Conservation (phyloP, 179 eudicot genomes). For the Nepenthes alata region DNA sequence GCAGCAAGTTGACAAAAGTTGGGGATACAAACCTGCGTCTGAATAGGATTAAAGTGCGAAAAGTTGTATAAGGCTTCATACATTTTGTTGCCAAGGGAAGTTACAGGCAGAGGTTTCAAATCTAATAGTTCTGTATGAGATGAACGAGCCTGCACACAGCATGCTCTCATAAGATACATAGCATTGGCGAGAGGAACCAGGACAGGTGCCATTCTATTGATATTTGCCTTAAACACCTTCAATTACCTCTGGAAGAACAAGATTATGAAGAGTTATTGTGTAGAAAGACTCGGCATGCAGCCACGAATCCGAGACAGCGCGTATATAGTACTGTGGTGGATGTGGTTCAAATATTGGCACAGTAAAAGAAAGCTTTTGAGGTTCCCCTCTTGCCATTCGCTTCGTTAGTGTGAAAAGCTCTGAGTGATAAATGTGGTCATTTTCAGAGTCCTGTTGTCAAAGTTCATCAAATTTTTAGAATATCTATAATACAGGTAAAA, state of each 20-base stretch:
- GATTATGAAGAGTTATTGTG: constrained; percentile 77
- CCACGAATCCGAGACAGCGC: constrained; percentile 98
- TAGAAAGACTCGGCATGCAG: constrained; percentile 86
- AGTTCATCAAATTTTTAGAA: too few species aligned
- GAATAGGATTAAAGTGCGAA: constrained; percentile 98
- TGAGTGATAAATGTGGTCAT: constrained; percentile 95
- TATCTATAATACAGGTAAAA: background rate
- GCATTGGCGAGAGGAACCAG: background rate
- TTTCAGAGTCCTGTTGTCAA: constrained; percentile 68
- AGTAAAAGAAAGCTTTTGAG: constrained; percentile 87
- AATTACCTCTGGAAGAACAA: constrained; percentile 75
- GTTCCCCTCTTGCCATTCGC: constrained; percentile 70
- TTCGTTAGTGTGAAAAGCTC: constrained; percentile 87
- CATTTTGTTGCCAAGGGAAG: constrained; percentile 64
- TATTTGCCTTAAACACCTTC: background rate
- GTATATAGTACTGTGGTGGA: constrained; percentile 93
- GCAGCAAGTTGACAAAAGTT: constrained; percentile 3
- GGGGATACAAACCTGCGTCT: constrained; percentile 65
- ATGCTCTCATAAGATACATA: constrained; percentile 3
- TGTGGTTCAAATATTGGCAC: constrained; percentile 99
- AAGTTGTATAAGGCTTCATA: constrained; percentile 78
- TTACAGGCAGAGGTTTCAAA: constrained; percentile 87
- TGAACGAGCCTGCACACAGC: constrained; percentile 56
- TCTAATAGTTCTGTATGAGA: constrained; percentile 93
- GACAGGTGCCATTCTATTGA: background rate